Base-by-base conservation (phyloP, 305 asterid genomes). In the Caryopteris hybrid region DNA sequence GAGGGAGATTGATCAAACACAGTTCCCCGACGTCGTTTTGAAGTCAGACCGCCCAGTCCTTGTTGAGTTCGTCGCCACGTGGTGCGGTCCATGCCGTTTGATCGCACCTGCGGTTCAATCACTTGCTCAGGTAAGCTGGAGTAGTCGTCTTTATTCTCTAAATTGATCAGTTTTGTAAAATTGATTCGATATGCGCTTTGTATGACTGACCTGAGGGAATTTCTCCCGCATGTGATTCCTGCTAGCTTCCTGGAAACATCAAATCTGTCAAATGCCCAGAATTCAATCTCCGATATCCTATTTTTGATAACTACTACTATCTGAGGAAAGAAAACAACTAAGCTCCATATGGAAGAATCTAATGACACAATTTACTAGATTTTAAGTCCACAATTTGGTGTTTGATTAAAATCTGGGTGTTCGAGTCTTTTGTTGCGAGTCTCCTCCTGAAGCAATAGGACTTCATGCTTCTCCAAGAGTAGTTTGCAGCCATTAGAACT, bases 61-160 rank as follows among this genome's bases (percentile, higher is more conserved):
- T 7, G 96, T 88, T n/a, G 97, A 91, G 82, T 91, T 91, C 72
- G 87, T 88, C 13, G 97, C 97, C 62, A 80, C 87, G 22, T 91
- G 97, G 97, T 91, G 97, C 76, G 96, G 97, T 33, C 96, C 96
- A 54, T 91, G 97, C 83, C 97, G 97, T 53, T 78, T 91, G 85
- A 86, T 91, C 23, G 85, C 88, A 61, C 91, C 95, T 0, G 88
- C 93, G 46, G 72, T 91, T 69, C 84, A 85, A 72, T 64, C 86
- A 20, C 79, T 91, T 48, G 92, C 97, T 61, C 81, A 88, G 95
- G 97, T 88, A 50, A 46, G 68, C 27, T 25, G 59, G 41, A 38
- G 12, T 6, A 3, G 43, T 58, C 38, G 8, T 16, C 12, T 4
- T 17, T n/a, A 13, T 22, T 70, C 20, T 27, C 61, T 34, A 31